phyloP scores from a whole-genome alignment of 78 protist species.

The Protostelium mycophagum region DNA sequence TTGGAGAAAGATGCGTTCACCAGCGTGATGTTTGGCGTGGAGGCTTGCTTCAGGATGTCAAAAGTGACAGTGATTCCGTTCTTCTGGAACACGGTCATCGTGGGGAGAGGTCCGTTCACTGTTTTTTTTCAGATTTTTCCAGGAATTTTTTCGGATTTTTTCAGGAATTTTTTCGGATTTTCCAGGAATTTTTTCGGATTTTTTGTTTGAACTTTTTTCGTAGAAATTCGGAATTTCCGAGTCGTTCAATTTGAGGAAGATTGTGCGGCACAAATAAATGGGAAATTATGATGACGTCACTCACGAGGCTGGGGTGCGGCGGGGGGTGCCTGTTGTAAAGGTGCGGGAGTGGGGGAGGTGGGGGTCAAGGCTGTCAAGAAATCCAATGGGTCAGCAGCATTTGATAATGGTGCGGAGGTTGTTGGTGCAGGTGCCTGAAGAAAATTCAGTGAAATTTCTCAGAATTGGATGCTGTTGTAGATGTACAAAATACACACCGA shows the following conservation, averaged over 20 bases:
- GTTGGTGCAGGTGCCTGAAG: not conserved
- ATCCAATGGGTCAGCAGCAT: not conserved
- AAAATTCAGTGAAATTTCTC: too few relatives aligned
- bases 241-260: too few relatives aligned
- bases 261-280: too few relatives aligned
- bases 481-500: too few relatives aligned
- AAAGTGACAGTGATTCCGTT: slow-evolving; percentile 36
- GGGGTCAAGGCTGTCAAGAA: slow-evolving; percentile 2
- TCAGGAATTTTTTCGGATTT: too few relatives aligned
- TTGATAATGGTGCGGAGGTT: not conserved
- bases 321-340: not conserved
- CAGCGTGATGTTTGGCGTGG: slow-evolving; percentile 16
- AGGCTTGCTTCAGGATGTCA: slow-evolving; percentile 6
- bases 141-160: not conserved
- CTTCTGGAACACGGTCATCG: slow-evolving; percentile 32
- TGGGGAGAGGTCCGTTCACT: not conserved
- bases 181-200: too few relatives aligned
- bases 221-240: too few relatives aligned
- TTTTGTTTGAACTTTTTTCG: too few relatives aligned
- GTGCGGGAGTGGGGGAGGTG: slow-evolving; percentile 4
- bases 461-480: too few relatives aligned
- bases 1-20: slow-evolving; percentile 38
- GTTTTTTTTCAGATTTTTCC: slow-evolving; percentile 4
- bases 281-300: too few relatives aligned
- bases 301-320: not conserved